Base-by-base conservation (phyloP, 2,329 filamentous ascomycete species). In the Fusarium tricinctum region DNA sequence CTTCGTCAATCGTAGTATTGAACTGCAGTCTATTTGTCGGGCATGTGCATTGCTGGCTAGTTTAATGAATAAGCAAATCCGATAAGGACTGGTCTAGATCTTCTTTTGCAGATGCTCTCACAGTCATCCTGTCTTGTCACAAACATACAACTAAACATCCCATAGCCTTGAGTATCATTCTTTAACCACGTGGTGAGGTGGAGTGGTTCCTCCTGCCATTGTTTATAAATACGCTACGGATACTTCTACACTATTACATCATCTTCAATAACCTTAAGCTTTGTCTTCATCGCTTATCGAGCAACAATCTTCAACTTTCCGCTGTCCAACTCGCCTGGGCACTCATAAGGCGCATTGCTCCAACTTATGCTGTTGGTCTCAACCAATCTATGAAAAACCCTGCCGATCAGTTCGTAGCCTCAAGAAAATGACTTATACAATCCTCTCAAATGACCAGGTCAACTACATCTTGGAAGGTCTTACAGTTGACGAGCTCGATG, bases 361-460 rank as follows among this genome's bases (percentile, higher is more conserved):
- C 30, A 32, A 6, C 50, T 13, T n/a, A 9, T 30, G n/a, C 15
- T 22, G 13, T 19, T 39, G 23, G 7, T 22, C 22, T 33, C 6
- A 6, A 3, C 10, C 58, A 60, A 51, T 44, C 35, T 28, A 43
- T 23, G 49, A 28, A 52, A 62, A n/a, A 58, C 20, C 5, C 40
- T 28, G n/a, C 26, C 35, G 35, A 52, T 33, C 42, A 48, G 26
- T 44, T 33, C n/a, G 44, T 35, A 45, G n/a, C 39, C 10, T 8
- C 48, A 23, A 14, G 10, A 78, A 49, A 57, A 89, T 89, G 86
- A 79, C 85, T 49, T 81, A 90, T 69, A 85, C 86, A 2, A 79
- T 90, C 20, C 82, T 91, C 45, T 85, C 83, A 8, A 86, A 90
- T 71, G 79, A 83, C 38, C 81, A 89, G 76, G 85, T 90, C 73